Base-by-base conservation (phyloP, 1,284 basidiomycete genomes). In the Sutorius eximius region DNA sequence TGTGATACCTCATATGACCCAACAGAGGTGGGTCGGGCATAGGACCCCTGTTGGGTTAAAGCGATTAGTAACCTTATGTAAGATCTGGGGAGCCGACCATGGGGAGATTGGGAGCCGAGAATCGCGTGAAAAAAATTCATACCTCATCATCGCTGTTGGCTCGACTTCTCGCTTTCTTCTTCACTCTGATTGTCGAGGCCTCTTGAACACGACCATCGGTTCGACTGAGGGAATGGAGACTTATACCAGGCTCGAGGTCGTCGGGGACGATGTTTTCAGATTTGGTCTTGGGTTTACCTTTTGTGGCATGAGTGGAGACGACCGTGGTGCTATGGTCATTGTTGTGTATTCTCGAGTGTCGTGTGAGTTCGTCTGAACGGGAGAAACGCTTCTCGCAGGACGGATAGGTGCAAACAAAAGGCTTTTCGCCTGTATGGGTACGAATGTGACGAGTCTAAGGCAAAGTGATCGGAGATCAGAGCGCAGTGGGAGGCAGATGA, bases 321-420 rank as follows among this genome's bases (percentile, higher is more conserved):
- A 57, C 34, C 52, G 61, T 52, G 50, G 64, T 56, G 51, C 62
- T 73, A 55, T 73, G 73, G 65, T 85, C 78, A 61, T 82, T 85
- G 61, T 75, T 87, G 73, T 99, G 96, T 64, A 98, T 99, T 53
- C 96, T 85, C 0, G 93, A 89, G 68, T 99, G 96, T 54, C 96
- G 84, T 22, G 96, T 99, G 62, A 99, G 84, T 74, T 99, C 96
- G 76, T 99, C 96, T 18, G 93, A 95, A 59, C 96, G 87, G 32
- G 93, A 96, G 75, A 99, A 99, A 29, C 95, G 90, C 74, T 98
- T 99, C 74, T 98, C 95, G 81, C 96, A 99, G n/a, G 87, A 86
- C 1, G 93, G 87, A 72, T 91, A 93, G 1, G 86, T 90, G 81
- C 96, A 99, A 33, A 86, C 83, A 69, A 98, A 98, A 1, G 96